Conservation (phyloP, 306 rosid genomes). For the Gastrolobium villosum region DNA sequence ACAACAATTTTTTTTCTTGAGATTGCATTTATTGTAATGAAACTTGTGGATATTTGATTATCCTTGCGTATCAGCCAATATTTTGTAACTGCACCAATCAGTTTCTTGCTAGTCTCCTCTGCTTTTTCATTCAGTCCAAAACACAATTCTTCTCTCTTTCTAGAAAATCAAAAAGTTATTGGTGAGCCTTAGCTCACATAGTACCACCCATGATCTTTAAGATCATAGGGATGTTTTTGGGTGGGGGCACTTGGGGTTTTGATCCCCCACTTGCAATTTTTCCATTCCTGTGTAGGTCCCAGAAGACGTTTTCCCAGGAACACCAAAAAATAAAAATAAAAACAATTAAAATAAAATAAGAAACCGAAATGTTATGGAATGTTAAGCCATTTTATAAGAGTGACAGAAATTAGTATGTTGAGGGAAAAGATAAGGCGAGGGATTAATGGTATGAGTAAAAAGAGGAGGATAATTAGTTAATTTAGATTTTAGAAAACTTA, state of each 20-base stretch:
- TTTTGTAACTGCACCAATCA: constrained; percentile 4
- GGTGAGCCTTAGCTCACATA: neutral
- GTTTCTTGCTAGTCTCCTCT: constrained; percentile 1
- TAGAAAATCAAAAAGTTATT: neutral
- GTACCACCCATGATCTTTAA: neutral
- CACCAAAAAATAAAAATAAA: neutral
- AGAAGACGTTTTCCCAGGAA: neutral
- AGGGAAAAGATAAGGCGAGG: neutral
- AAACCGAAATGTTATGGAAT: neutral
- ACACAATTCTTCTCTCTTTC: neutral
- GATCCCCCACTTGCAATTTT: neutral
- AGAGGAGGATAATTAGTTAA: constrained; percentile 25
- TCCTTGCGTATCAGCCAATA: neutral
- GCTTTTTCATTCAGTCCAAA: constrained; percentile 12
- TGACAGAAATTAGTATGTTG: neutral
- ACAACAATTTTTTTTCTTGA: neutral
- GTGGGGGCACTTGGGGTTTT: neutral
- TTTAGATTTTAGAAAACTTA: too few species aligned
- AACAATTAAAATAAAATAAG: neutral
- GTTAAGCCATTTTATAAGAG: too few species aligned
- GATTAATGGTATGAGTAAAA: constrained; percentile 22
- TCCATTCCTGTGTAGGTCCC: neutral
- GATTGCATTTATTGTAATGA: neutral
- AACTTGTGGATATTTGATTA: neutral
- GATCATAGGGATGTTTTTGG: neutral